A percentile compares a stretch with the other conserved stretches of the same genome.
Conservation (phyloP, 768 basidiomycete genomes). For the Leccinellum albellum region DNA sequence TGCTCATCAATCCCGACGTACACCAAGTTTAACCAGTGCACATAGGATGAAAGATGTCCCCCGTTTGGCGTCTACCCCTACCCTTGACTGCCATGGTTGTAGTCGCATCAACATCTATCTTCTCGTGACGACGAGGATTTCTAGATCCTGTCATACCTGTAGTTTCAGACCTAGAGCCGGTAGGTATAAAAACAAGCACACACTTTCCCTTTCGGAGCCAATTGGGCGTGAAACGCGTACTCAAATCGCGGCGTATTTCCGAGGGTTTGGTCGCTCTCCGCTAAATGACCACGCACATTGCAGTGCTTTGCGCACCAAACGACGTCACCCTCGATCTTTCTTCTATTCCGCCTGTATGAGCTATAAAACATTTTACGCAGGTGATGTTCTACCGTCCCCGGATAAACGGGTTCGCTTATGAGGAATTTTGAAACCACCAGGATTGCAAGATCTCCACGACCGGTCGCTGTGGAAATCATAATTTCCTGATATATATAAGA, state of each 20-base stretch:
- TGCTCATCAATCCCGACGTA: background rate
- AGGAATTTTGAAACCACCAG: background rate
- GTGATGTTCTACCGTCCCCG: background rate
- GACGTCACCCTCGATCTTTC: background rate
- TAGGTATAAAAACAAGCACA: background rate
- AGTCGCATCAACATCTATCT: background rate
- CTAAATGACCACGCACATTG: background rate
- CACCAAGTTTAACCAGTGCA: background rate
- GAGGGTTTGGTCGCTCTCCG: background rate
- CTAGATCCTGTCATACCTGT: background rate
- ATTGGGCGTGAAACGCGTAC: background rate
- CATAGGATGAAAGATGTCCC: background rate
- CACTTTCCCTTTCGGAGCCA: background rate
- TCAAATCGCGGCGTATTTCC: background rate
- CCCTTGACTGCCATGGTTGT: background rate
- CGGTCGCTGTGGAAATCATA: background rate
- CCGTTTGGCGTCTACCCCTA: background rate
- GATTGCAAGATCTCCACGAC: background rate
- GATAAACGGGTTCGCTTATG: background rate
- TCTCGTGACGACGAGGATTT: background rate
- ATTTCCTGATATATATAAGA: background rate
- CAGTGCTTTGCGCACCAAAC: background rate
- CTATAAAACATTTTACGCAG: background rate
- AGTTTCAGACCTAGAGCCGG: background rate
- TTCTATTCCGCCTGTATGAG: background rate